Evolutionary conservation across 106 monocot species (phyloP), one percentile per base, ranked within the genome.

Genomic region (Xerophyta viscosa): DNA sequence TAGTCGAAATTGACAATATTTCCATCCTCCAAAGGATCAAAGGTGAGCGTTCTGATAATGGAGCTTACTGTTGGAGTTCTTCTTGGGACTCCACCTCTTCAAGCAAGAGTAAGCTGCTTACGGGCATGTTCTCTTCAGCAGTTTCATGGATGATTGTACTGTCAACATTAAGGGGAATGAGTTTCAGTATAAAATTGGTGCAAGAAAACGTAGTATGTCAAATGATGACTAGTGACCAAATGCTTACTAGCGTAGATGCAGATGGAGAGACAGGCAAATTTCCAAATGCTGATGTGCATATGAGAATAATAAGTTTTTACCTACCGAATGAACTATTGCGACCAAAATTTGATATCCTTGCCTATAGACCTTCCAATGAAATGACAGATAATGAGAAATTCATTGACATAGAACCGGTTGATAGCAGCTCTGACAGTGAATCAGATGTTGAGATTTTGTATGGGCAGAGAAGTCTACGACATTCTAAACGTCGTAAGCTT

Each of bases 11-110:
- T 50, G 67, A 76, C 31, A 61, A 70, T 24, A 83, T 88, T 47
- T 54, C 69, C 17, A 70, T 88, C 23, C 59, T 83, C 43, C 88
- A 88, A 56, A 79, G 54, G 63, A 67, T 79, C 24, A 44, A 53
- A 51, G 20, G 19, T 28, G 74, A 69, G 37, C 43, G 46, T 23
- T n/a, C 11, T 25, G 56, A 70, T 48, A 56, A 76, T 42, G 79
- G 68, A 58, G 37, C 50, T 30, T 29, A 71, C 17, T 8, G 37
- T 21, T 76, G 75, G 76, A 59, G 48, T 46, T 75, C 23, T 20
- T 54, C 72, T 3, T 57, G 66, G 42, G 76, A 88, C 41, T 65
- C 67, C 29, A 41, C 54, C 6, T 39, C 49, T 9, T 37, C 27
- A 12, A 45, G 48, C 30, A 72, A 55, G 69, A 60, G 72, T 33